Evolutionary conservation across 768 basidiomycete genomes (phyloP), one percentile per base, ranked within the genome.

Genomic region (Hygrophorus russula): DNA sequence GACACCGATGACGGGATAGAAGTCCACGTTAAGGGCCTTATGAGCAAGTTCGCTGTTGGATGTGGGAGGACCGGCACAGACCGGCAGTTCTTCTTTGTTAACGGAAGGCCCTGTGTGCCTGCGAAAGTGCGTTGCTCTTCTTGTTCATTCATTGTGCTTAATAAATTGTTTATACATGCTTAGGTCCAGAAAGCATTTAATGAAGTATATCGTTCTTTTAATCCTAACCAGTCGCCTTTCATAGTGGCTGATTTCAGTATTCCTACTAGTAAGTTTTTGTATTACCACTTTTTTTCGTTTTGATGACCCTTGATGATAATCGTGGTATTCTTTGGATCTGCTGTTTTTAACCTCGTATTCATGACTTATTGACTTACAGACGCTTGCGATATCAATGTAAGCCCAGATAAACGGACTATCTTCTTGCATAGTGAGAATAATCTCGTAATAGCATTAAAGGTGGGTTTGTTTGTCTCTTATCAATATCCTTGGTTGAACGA

Each of bases 321-420:
- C 6, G 9, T 28, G 17, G 30, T 32, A 44, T 30, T 12, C 20
- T 39, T 36, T 36, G 29, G 17, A n/a, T 17, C 2, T 36, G 1
- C 20, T 36, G 14, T 24, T 36, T 3, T n/a, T n/a, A n/a, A n/a
- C 18, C 19, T 19, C 24, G 24, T 24, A 24, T 24, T 24, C 24
- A 24, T 24, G 24, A 8, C 35, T 44, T 29, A n/a, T 19, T 28
- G 15, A 4, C 9, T 5, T 42, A 5, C 49, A 92, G 89, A 80
- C 45, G 67, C 76, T 0, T 87, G 78, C 53, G 96, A 99, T 56
- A 79, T 99, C 54, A 99, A 99, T 48, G 86, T 98, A 46, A 88
- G 81, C 48, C 94, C 96, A 0, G 96, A 98, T 65, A 99, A 98
- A 56, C 74, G 94, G n/a, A 93, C 90, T 0, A 84, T 98, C 30